A percentile compares a stretch with the other conserved stretches of the same genome.
phyloP scores from a whole-genome alignment of 495 filamentous ascomycete species.

The Tuber brumale region DNA sequence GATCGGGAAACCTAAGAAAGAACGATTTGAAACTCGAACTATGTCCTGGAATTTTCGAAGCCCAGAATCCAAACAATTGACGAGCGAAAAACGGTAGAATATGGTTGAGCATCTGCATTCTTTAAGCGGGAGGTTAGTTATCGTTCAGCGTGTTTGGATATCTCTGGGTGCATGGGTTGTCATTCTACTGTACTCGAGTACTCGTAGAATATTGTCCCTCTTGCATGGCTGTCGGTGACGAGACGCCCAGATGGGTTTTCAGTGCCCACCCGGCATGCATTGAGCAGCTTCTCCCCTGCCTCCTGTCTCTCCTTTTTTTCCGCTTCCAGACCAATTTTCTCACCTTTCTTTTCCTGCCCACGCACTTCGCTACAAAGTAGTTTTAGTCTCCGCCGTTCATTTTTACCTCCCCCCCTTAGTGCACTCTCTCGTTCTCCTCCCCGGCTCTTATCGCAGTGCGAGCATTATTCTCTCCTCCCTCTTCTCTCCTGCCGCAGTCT shows the following conservation, averaged over 20 bases:
- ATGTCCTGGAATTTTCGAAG: conserved; percentile 32
- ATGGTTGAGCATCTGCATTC: conserved; percentile 14
- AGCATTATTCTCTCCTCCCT: not conserved
- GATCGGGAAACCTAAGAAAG: conserved; percentile 31
- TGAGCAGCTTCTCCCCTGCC: conserved; percentile 37
- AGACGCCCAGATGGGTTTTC: conserved; percentile 27
- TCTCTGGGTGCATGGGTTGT: conserved; percentile 17
- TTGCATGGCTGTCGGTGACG: conserved; percentile 27
- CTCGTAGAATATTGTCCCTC: conserved; percentile 17
- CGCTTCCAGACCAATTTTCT: conserved; percentile 37
- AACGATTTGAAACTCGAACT: conserved; percentile 31
- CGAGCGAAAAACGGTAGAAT: not conserved
- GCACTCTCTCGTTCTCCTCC: conserved; percentile 27
- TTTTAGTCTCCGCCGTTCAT: conserved; percentile 29
- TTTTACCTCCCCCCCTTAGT: conserved; percentile 34
- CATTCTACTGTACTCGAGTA: not conserved
- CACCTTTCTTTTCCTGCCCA: conserved; percentile 36
- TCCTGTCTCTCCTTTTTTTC: conserved; percentile 30
- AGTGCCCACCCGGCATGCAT: conserved; percentile 25
- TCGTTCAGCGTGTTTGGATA: conserved; percentile 22
- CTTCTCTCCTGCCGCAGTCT: not conserved
- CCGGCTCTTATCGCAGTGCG: conserved; percentile 5
- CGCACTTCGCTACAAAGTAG: conserved; percentile 28
- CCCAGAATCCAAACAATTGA: conserved; percentile 4
- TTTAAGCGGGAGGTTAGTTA: conserved; percentile 24